Evolutionary conservation across 1,284 basidiomycete genomes (phyloP), one percentile per base, ranked within the genome.

Genomic region (Heterobasidion occidentale): DNA sequence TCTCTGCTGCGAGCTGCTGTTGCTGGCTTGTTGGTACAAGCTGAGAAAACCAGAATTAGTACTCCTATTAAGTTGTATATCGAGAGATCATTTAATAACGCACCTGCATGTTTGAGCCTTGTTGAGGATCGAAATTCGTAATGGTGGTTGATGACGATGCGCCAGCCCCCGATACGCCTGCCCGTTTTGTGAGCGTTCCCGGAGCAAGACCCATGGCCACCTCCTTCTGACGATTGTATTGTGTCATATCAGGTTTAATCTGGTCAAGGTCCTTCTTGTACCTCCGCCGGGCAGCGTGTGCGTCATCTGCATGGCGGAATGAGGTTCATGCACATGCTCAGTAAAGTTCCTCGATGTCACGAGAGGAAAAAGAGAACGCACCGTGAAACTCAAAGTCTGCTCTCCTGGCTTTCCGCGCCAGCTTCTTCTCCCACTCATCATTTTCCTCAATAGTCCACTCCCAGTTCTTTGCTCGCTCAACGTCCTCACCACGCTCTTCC

Each of bases 401-500:
- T 64, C 86, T 78, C 68, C 88, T 77, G 58, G 79, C 79, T 69
- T 91, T 92, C 62, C 86, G 71, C 42, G 83, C 84, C 62, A 83
- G 71, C 72, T 94, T 94, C 75, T 89, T 89, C 75, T 95, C 92
- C 96, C 95, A 95, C 60, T 82, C 74, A 64, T 98, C 93, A 64
- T 94, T 95, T 72, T 97, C 93, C 73, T 97, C 94, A 56, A 97
- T 89, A 20, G 87, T 90, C 74, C 91, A 98, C 65, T 92, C 86
- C 93, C 93, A 96, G 65, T 93, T 92, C 77, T 92, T 92, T 65
- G 83, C 80, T 56, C 94, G 76, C 63, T 86, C 83, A 2, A 83
- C 75, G 62, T 86, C 84, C 65, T 88, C 92, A 12, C 95, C 96
- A 1, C 79, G 76, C 59, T 94, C 94, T 66, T 89, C 87, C 0